Evolutionary conservation across 352 stramenopile genomes (phyloP), one percentile per base, ranked within the genome.

Genomic region (Globisporangium echinulatum): DNA sequence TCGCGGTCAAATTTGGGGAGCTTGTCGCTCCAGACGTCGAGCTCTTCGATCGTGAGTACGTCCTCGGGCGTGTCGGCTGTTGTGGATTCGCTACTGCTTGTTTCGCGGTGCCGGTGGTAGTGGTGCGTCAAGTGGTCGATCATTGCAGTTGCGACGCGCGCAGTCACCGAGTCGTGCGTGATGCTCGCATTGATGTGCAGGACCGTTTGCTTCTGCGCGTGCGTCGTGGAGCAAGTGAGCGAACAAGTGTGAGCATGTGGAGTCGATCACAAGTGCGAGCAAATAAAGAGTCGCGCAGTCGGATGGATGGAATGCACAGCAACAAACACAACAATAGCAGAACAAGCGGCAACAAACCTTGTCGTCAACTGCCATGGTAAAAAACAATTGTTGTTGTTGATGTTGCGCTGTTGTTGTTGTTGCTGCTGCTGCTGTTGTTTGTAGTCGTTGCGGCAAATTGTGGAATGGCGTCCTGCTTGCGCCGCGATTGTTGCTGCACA

Each of bases 111-210:
- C 53, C 68, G 74, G 52, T 87, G 76, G 70, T 87, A 88, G 69
- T 91, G 79, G 64, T 88, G 78, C 50, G 77, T 85, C 50, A 91
- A 44, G 64, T 88, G 79, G 48, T 87, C 69, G 38, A 88, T 59
- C 71, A 91, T 85, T 37, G 77, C 80, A 36, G 68, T 81, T 5
- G 79, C 79, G 57, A 91, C 79, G 17, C 75, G 75, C 11, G 82
- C 75, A 14, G 82, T 89, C 43, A 89, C 73, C 44, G 82, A 91
- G 59, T 84, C 78, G 38, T 72, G 73, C 57, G 82, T 84, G 69
- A 91, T 82, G 67, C 79, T 91, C 2, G 75, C 72, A 54, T 91
- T 89, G 69, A 89, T 84, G 68, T 91, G 82, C 53, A 91, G 61
- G 17, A 91, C 71, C n/a, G 74, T 90, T 51, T 87, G 79, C 62